Evolutionary conservation across 2,329 filamentous ascomycete genomes (phyloP).

Genomic region (Diaporthe destruens): DNA sequence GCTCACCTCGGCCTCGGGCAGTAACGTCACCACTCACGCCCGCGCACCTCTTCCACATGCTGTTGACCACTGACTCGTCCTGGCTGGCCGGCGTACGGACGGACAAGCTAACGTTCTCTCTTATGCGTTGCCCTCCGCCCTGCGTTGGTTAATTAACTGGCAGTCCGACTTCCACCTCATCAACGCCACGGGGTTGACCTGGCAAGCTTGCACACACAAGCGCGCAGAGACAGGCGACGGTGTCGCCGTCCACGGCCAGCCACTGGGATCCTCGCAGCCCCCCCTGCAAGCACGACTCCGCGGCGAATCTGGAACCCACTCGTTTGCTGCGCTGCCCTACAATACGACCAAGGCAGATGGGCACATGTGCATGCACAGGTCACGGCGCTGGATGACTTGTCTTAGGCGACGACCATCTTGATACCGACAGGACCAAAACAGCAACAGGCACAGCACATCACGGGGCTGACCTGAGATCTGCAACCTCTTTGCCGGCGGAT

Average conservation of each 20-base stretch:
- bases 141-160: background rate
- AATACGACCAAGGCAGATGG: conserved; percentile 25
- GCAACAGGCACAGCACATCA: conserved; percentile 12
- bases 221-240: conserved; percentile 17
- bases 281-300: conserved; percentile 15
- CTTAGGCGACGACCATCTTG: conserved; percentile 27
- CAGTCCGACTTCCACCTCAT: conserved; percentile 19
- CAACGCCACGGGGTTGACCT: conserved; percentile 29
- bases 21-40: conserved; percentile 28
- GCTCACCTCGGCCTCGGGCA: conserved; percentile 20
- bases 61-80: background rate
- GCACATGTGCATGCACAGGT: conserved; percentile 33
- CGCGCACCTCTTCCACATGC: conserved; percentile 12
- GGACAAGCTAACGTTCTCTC: background rate
- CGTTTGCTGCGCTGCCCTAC: conserved; percentile 28
- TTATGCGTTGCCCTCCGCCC: conserved; percentile 16
- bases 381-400: conserved; percentile 32
- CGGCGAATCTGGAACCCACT: conserved; percentile 29
- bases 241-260: conserved; percentile 30
- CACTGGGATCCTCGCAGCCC: conserved; percentile 29
- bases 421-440: conserved; percentile 18
- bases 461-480: conserved; percentile 29
- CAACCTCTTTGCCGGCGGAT: conserved; percentile 1
- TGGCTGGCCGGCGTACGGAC: background rate
- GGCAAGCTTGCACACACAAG: conserved; percentile 2